These are phyloP conservation scores for Candolleomyces aberdarensis DNA, from an alignment of 768 basidiomycete species.

Conservation along the genomic window DNA sequence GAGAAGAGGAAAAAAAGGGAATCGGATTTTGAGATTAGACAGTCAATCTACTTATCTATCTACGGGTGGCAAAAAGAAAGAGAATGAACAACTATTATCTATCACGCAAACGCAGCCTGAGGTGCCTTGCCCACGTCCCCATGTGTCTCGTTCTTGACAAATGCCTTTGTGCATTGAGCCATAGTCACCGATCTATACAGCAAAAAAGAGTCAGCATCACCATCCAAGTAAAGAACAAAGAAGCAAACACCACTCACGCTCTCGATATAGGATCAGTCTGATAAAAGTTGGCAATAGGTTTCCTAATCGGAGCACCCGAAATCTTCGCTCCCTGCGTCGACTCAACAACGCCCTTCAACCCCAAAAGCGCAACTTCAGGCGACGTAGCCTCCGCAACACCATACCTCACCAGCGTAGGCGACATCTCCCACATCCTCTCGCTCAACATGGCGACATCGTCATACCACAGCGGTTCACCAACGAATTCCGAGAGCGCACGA, in stretches of 20 bases:
- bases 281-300: conserved; percentile 91
- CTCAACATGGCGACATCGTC: conserved; percentile 81
- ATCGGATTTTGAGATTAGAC: not conserved
- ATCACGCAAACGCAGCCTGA: conserved; percentile 41
- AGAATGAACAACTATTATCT: not conserved
- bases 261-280: conserved; percentile 94
- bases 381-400: conserved; percentile 79
- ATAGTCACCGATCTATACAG: conserved; percentile 80
- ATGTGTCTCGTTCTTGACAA: conserved; percentile 71
- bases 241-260: conserved; percentile 56
- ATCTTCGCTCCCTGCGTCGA: conserved; percentile 53
- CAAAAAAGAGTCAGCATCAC: not conserved
- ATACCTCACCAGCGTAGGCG: conserved; percentile 85
- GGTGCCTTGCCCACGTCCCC: conserved; percentile 46
- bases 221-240: not conserved
- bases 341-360: conserved; percentile 57
- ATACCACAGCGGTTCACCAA: conserved; percentile 82
- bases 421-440: conserved; percentile 96
- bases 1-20: no score
- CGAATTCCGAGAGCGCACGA: conserved; percentile 85
- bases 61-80: not conserved
- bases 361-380: conserved; percentile 63
- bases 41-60: not conserved
- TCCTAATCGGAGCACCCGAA: conserved; percentile 60
- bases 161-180: conserved; percentile 90